Base-by-base conservation (phyloP, 202 grass and related monocot species). In the Cymbopogon flexuosus region DNA sequence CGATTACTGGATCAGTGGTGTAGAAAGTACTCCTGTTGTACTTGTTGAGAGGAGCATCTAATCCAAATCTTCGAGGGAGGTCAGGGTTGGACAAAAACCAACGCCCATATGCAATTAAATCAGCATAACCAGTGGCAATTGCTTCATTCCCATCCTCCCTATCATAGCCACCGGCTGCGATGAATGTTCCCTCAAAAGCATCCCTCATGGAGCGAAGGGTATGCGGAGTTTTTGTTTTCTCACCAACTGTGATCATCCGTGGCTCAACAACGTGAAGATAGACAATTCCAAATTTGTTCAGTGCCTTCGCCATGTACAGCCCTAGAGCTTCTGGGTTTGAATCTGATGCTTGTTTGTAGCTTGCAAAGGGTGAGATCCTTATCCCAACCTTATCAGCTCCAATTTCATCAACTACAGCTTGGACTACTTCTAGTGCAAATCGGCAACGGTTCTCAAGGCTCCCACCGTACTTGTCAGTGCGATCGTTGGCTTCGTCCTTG, bases 51-150 rank as follows among this genome's bases (percentile, higher is more conserved):
- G 93, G 76, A 74, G 62, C 89, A 79, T 82, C 85, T 43, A 92
- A 60, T 67, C 86, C 62, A 65, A 94, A 86, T 16, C 87, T 85
- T 37, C 3, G 56, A 65, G 87, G 92, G 6, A 94, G 73, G 66
- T 94, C 82, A 42, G 90, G 90, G 72, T 96, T 94, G 62, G 93
- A 85, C 43, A 93, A 39, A 81, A 96, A 93, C 34, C 90, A 19
- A 13, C 93, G 85, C 2, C 93, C 88, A 37, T 89, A 93, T 27
- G 88, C 93, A 59, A 93, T 84, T 29, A 93, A 70, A 91, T 97
- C 93, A 23, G 83, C 75, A 82, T 97, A 89, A 9, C 81, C 75
- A 73, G 46, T 73, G 29, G 76, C 29, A 6, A 97, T 76, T 59
- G 86, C 88, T 24, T 79, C 70, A 77, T 93, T 93, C 30, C 88